Conservation (phyloP, 2,329 filamentous ascomycete species). For the Cadophora luteo-olivacea region DNA sequence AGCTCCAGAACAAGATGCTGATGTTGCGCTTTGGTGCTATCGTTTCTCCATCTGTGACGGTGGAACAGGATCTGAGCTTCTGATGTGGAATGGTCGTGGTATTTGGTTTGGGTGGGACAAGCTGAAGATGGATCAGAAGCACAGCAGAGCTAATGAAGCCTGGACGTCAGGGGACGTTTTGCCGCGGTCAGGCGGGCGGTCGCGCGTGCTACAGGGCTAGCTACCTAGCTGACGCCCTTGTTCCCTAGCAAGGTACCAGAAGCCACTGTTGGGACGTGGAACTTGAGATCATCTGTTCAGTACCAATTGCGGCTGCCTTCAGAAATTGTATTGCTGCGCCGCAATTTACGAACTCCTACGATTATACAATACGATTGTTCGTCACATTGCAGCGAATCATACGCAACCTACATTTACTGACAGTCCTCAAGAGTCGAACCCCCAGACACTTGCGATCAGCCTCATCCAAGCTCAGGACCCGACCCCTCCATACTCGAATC, state of each 20-base stretch:
- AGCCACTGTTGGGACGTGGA: not conserved
- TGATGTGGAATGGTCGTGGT: not conserved
- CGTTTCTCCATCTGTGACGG: slow-evolving; percentile 35
- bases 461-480: not conserved
- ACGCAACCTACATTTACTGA: not conserved
- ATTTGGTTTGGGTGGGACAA: slow-evolving; percentile 4
- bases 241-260: slow-evolving; percentile 1
- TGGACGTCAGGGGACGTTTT: not conserved
- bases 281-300: slow-evolving; percentile 10
- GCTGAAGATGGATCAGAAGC: not conserved
- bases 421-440: not conserved
- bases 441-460: not conserved
- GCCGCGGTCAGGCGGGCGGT: slow-evolving; percentile 13
- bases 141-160: not conserved
- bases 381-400: not conserved
- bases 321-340: not conserved
- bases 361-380: not conserved
- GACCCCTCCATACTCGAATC: slow-evolving; percentile 6
- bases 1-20: slow-evolving; percentile 13
- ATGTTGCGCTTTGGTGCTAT: slow-evolving; percentile 22
- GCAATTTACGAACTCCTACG: not conserved
- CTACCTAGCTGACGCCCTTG: slow-evolving; percentile 11
- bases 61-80: not conserved
- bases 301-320: slow-evolving; percentile 3
- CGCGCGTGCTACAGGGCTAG: slow-evolving; percentile 8